These are phyloP conservation scores for Podospora tetraspora DNA, from an alignment of 495 filamentous ascomycete genomes.

Conservation along the genomic window DNA sequence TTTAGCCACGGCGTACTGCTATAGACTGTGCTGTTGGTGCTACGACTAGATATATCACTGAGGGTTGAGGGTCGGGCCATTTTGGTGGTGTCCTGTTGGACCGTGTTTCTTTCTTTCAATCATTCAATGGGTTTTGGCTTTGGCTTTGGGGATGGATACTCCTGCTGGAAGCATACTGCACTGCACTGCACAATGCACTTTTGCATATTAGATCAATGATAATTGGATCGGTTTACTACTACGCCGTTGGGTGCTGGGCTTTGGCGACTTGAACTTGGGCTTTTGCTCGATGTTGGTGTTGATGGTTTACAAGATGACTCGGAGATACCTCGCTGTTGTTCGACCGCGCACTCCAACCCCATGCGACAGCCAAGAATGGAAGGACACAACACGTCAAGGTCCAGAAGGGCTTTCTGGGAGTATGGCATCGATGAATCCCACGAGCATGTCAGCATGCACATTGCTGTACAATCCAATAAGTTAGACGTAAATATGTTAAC, in stretches of 20 bases:
- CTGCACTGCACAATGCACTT: background rate
- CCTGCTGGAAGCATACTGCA: background rate
- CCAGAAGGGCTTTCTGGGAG: too few species aligned
- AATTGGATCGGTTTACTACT: background rate
- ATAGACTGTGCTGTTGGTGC: conserved; percentile 1
- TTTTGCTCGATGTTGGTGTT: too few species aligned
- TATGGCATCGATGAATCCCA: too few species aligned
- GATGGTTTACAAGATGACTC: too few species aligned
- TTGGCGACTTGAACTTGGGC: background rate
- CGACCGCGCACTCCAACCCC: too few species aligned
- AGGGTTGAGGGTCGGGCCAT: background rate
- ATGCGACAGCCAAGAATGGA: too few species aligned
- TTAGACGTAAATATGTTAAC: too few species aligned
- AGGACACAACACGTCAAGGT: too few species aligned
- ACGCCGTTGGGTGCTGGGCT: background rate
- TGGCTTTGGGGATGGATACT: background rate
- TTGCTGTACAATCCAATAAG: too few species aligned
- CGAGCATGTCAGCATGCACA: too few species aligned
- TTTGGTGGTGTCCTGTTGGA: too few species aligned
- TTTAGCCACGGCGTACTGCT: conserved; percentile 6
- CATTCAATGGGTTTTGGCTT: background rate
- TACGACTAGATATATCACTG: background rate
- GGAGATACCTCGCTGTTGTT: too few species aligned
- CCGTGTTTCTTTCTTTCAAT: background rate
- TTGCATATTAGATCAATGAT: background rate